Percentiles rank a stretch among this genome's conserved stretches.
These are phyloP conservation scores for Blastobotrys malaysiensis DNA, from an alignment of 1,139 yeast genomes.

Conservation along the genomic window DNA sequence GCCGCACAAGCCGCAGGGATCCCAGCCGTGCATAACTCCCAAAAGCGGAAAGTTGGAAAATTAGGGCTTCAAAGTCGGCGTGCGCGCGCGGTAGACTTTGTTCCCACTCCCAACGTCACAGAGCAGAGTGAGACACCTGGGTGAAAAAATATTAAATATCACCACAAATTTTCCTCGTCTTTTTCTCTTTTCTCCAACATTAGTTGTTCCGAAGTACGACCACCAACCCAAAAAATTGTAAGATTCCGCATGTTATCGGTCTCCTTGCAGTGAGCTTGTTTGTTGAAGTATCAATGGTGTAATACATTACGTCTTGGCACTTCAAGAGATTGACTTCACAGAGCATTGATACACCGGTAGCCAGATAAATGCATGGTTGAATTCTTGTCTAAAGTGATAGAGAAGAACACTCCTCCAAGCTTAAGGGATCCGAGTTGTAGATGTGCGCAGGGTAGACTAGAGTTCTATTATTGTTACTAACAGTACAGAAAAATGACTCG, in stretches of 20 bases:
- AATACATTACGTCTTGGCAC: background rate
- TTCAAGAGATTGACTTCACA: slow-evolving; percentile 11
- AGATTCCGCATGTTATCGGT: slow-evolving; percentile 18
- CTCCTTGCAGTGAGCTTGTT: slow-evolving; percentile 21
- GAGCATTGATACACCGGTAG: slow-evolving; percentile 25
- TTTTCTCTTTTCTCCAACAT: background rate
- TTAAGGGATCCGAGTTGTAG: background rate
- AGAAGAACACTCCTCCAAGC: background rate
- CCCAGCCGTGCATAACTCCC: background rate
- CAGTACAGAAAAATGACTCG: slow-evolving; percentile 66
- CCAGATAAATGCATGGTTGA: slow-evolving; percentile 9
- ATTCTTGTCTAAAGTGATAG: slow-evolving; percentile 2
- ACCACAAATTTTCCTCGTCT: background rate
- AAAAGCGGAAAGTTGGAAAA: background rate
- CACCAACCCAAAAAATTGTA: background rate
- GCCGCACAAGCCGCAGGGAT: background rate
- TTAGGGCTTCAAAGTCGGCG: background rate
- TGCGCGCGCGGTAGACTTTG: background rate
- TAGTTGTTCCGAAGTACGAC: background rate
- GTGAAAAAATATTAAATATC: background rate
- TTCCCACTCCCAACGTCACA: background rate
- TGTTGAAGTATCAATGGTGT: slow-evolving; percentile 2
- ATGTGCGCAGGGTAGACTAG: background rate
- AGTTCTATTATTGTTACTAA: slow-evolving; percentile 1
- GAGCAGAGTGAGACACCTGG: background rate